These are phyloP conservation scores for Selaginella moellendorffii DNA, from an alignment of 75 land plant genomes.

Conservation along the genomic window DNA sequence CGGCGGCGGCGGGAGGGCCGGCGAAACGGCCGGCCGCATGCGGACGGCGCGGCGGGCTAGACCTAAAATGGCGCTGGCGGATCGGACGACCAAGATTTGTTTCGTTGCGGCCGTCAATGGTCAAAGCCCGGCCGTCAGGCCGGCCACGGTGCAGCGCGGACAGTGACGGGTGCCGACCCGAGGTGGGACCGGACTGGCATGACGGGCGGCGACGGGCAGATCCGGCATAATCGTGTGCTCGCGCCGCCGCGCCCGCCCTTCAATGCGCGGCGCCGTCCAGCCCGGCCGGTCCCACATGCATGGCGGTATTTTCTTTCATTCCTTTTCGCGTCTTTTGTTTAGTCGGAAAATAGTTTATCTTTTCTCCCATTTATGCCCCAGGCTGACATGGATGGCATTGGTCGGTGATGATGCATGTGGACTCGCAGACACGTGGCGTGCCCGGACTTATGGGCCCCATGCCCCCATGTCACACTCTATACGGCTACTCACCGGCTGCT, in stretches of 20 bases:
- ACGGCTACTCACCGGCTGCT: background rate
- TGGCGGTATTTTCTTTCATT: background rate
- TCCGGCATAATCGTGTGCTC: background rate
- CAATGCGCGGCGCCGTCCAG: slow-evolving; percentile 1
- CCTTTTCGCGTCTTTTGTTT: background rate
- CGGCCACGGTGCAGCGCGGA: background rate
- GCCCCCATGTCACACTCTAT: background rate
- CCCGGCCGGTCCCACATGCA: background rate
- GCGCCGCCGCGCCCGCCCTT: slow-evolving; percentile 3
- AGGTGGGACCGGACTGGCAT: background rate
- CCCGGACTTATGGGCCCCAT: background rate
- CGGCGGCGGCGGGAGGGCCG: background rate
- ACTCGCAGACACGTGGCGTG: background rate
- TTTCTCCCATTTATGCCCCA: too few species aligned
- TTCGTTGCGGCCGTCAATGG: background rate
- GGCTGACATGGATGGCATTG: background rate
- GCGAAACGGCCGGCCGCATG: slow-evolving; percentile 2
- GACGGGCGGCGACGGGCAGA: background rate
- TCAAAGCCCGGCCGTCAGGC: background rate
- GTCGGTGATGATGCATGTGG: background rate
- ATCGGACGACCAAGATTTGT: background rate
- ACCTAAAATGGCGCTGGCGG: background rate
- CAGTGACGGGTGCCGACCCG: background rate
- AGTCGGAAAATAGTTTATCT: too few species aligned
- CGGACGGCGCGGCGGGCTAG: background rate